Conservation (phyloP, 306 rosid species). For the Castanea crenata region DNA sequence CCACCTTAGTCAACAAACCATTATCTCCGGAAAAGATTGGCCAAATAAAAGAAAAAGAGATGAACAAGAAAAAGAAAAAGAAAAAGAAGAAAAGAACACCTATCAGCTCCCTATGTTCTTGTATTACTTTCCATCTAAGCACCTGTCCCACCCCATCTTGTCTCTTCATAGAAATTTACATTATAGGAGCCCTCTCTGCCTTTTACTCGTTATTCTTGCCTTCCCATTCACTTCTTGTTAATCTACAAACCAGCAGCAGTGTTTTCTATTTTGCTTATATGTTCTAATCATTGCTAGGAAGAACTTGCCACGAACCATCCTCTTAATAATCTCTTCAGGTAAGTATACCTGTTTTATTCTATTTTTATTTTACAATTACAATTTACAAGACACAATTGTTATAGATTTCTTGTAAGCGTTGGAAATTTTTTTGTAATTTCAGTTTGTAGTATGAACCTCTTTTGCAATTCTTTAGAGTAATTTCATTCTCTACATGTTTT, state of each 20-base stretch:
- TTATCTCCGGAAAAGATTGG: slow-evolving; percentile 45
- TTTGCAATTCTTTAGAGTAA: background rate
- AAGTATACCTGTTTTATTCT: background rate
- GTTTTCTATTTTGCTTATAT: slow-evolving; percentile 17
- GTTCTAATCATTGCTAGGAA: slow-evolving; percentile 20
- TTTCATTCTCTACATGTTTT: background rate
- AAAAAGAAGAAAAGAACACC: slow-evolving; percentile 25
- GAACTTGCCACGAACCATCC: slow-evolving; percentile 2
- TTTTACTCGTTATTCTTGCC: slow-evolving; percentile 13
- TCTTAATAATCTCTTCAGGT: slow-evolving; percentile 26
- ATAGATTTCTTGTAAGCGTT: background rate
- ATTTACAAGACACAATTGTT: background rate
- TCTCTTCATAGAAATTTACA: slow-evolving; percentile 26
- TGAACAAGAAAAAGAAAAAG: slow-evolving; percentile 9
- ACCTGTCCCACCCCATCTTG: slow-evolving; percentile 40
- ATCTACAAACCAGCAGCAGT: slow-evolving; percentile 18
- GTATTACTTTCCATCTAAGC: slow-evolving; percentile 43
- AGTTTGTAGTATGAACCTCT: background rate
- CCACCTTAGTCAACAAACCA: slow-evolving; percentile 59
- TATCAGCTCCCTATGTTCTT: slow-evolving; percentile 29
- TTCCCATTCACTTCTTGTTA: slow-evolving; percentile 12
- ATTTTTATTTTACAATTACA: background rate
- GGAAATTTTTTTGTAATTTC: background rate
- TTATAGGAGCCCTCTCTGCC: slow-evolving; percentile 22
- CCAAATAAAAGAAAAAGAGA: slow-evolving; percentile 34